Conservation (phyloP, 306 rosid species). For the Dryas alaskensis region DNA sequence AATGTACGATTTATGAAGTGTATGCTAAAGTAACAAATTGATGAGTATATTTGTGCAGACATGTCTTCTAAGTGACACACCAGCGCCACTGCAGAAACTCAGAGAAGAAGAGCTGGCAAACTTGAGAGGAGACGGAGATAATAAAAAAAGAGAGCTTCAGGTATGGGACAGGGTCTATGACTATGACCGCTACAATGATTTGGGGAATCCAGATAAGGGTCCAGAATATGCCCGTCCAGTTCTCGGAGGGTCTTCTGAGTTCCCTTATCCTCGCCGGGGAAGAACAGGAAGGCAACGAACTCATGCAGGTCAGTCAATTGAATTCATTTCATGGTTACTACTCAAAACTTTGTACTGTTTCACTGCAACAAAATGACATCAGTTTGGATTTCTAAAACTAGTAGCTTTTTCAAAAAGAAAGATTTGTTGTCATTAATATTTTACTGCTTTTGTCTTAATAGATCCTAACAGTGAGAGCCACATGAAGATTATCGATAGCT, state of each 20-base stretch:
- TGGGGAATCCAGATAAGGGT: constrained; percentile 56
- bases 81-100: constrained; percentile 47
- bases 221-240: constrained; percentile 52
- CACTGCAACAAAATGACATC: no score
- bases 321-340: neutral
- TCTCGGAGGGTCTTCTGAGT: constrained; percentile 70
- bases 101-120: constrained; percentile 64
- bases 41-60: constrained; percentile 40
- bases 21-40: neutral
- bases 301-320: constrained; percentile 42
- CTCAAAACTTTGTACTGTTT: neutral
- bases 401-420: neutral
- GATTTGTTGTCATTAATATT: neutral
- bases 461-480: constrained; percentile 60
- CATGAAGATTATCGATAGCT: constrained; percentile 42
- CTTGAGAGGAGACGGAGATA: constrained; percentile 61
- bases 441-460: constrained; percentile 25
- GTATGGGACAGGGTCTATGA: constrained; percentile 85
- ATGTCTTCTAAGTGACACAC: constrained; percentile 67
- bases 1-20: no score
- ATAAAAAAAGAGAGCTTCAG: constrained; percentile 36
- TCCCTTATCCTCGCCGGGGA: constrained; percentile 86
- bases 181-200: constrained; percentile 69
- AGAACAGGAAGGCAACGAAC: constrained; percentile 66
- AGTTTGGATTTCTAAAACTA: no score